phyloP scores from a whole-genome alignment of 129 eudicot species.

The Rutidosis leptorrhynchoides region DNA sequence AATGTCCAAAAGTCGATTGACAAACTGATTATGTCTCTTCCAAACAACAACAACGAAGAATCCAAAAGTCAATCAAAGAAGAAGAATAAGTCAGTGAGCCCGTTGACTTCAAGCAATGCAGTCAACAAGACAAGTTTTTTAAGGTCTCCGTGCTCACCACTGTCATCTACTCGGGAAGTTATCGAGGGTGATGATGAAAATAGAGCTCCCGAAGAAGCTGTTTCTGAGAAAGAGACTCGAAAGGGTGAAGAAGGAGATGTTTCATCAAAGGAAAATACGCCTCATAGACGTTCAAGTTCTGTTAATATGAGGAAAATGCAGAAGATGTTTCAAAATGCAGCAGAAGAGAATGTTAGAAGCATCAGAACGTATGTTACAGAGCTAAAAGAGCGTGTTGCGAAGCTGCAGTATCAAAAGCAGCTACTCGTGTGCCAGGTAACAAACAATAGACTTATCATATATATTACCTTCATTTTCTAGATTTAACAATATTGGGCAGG shows the following conservation, averaged over 20 bases:
- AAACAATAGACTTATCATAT: constrained; percentile 12
- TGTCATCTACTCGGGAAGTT: constrained; percentile 64
- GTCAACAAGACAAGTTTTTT: constrained; percentile 55
- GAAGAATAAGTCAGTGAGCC: constrained; percentile 55
- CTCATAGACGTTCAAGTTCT: constrained; percentile 87
- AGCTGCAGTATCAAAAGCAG: constrained; percentile 94
- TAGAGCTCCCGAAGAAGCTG: constrained; percentile 63
- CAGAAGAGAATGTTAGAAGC: constrained; percentile 95
- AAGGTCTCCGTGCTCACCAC: constrained; percentile 88
- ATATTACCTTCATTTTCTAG: not conserved
- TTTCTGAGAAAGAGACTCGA: constrained; percentile 63
- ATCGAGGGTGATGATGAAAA: constrained; percentile 62
- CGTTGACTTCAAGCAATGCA: constrained; percentile 65
- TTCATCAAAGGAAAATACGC: constrained; percentile 88
- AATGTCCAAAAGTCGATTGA: constrained; percentile 90
- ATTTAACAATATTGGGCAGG: not conserved
- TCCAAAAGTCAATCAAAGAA: constrained; percentile 47
- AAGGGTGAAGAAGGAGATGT: constrained; percentile 65
- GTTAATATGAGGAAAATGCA: constrained; percentile 99
- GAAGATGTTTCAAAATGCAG: constrained; percentile 92
- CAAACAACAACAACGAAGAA: constrained; percentile 43
- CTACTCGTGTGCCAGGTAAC: constrained; percentile 93
- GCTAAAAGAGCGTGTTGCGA: constrained; percentile 97
- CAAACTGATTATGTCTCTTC: constrained; percentile 87
- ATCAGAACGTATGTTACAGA: constrained; percentile 86